Evolutionary conservation across 169 alveolate species (phyloP).

Genomic region (Condylostoma magnum): DNA sequence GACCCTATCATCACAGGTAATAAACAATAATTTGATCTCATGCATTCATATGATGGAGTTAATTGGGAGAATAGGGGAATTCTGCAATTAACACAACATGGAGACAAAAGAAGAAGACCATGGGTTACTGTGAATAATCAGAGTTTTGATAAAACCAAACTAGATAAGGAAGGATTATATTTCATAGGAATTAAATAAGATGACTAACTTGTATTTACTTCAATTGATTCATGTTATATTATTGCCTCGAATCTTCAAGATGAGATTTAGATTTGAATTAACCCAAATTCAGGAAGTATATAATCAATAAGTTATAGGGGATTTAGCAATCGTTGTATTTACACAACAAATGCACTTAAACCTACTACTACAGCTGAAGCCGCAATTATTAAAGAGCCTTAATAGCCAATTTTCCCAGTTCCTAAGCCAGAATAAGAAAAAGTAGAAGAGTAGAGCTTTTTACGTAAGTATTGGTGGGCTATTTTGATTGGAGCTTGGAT

Average conservation of each 20-base stretch:
- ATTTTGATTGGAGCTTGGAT: slow-evolving; percentile 7
- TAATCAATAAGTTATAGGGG: slow-evolving; percentile 1
- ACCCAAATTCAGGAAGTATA: slow-evolving; percentile 9
- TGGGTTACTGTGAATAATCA: background rate
- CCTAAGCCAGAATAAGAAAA: slow-evolving; percentile 8
- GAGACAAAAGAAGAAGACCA: slow-evolving; percentile 29
- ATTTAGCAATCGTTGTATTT: background rate
- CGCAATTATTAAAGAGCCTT: background rate
- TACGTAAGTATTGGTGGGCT: slow-evolving; percentile 32
- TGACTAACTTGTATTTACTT: background rate
- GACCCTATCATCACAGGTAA: no score
- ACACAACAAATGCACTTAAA: background rate
- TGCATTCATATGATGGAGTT: slow-evolving; percentile 28
- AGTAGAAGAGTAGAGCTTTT: background rate
- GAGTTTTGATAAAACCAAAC: slow-evolving; percentile 13
- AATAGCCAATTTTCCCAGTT: slow-evolving; percentile 10
- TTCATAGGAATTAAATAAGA: slow-evolving; percentile 7
- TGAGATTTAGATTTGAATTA: background rate
- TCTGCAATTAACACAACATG: background rate
- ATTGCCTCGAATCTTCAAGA: slow-evolving; percentile 24
- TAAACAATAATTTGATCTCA: no score
- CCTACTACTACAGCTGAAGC: slow-evolving; percentile 16
- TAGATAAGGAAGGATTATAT: background rate
- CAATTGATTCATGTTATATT: background rate
- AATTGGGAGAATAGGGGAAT: slow-evolving; percentile 27